Base-by-base conservation (phyloP, 1,284 basidiomycete genomes). In the Entoloma clypeatum region DNA sequence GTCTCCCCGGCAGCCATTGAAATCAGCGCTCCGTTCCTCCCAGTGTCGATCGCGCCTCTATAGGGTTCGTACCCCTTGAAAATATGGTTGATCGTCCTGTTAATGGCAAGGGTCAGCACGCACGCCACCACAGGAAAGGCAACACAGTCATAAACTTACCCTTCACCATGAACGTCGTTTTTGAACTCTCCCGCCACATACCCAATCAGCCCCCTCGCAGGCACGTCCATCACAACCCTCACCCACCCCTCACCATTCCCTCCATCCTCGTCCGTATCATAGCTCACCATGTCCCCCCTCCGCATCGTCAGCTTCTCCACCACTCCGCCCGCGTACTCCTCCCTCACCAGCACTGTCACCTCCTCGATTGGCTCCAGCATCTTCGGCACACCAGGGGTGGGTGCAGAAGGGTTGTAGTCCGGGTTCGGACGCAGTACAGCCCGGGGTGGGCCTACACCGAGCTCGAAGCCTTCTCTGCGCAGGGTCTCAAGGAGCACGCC, bases 171-270 rank as follows among this genome's bases (percentile, higher is more conserved):
- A 30, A 71, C 68, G 47, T 73, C 69, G 34, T 71, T 72, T 50
- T 67, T 68, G 43, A 73, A 72, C 49, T 73, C 71, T 21, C 69
- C 69, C 29, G 71, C 65, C 65, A 73, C 68, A 43, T 71, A 73
- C 2, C 69, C 69, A 56, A 73, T 71, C 24, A 73, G 53, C 1
- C 69, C 69, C 16, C 69, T 49, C 3, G 69, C 64, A 22, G 71
- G 69, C 14, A 72, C 63, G 22, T 72, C 67, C 65, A 72, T 69
- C 10, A 69, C 60, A 17, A 72, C 65, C 36, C 59, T 63, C 4
- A 70, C 62, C 62, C 63, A 71, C 7, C 68, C n/a, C n/a, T n/a
- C n/a, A n/a, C n/a, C n/a, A n/a, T n/a, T n/a, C n/a, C n/a, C n/a
- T n/a, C n/a, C 69, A 29, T 68, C 65, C 42, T 67, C 65, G 14